These are phyloP conservation scores for Oropetium thomaeum DNA, from an alignment of 176 grass and related monocot species.

Conservation along the genomic window DNA sequence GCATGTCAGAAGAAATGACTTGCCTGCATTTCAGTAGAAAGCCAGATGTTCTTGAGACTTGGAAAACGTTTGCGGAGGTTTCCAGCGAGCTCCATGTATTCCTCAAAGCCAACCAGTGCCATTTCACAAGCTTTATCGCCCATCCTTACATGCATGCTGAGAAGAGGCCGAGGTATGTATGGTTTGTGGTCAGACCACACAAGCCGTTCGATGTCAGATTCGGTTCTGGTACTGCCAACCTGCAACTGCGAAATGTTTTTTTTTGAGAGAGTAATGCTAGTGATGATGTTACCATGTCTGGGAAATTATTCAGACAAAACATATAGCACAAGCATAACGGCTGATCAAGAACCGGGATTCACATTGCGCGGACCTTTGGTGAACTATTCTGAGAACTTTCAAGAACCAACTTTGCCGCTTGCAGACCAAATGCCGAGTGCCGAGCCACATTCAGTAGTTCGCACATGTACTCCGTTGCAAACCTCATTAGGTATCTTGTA, in stretches of 20 bases:
- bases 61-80: slow-evolving; percentile 40
- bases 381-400: slow-evolving; percentile 20
- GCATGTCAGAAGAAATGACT: too few species aligned
- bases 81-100: slow-evolving; percentile 62
- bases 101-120: slow-evolving; percentile 49
- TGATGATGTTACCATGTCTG: background rate
- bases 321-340: background rate
- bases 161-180: slow-evolving; percentile 51
- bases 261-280: background rate
- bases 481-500: slow-evolving; percentile 70
- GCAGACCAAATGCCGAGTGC: slow-evolving; percentile 56
- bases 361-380: slow-evolving; percentile 26
- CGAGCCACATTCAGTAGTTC: slow-evolving; percentile 57
- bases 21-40: slow-evolving; percentile 82
- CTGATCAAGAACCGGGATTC: background rate
- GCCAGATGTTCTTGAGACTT: slow-evolving; percentile 51
- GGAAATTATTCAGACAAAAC: background rate
- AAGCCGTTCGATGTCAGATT: slow-evolving; percentile 46
- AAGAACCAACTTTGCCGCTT: slow-evolving; percentile 60
- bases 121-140: slow-evolving; percentile 83
- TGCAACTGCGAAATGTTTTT: slow-evolving; percentile 15
- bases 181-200: slow-evolving; percentile 65
- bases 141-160: slow-evolving; percentile 77
- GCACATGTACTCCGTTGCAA: slow-evolving; percentile 64
- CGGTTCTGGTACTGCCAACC: background rate